Evolutionary conservation across 495 filamentous ascomycete species (phyloP).

Genomic region (Penicillium coffeae): DNA sequence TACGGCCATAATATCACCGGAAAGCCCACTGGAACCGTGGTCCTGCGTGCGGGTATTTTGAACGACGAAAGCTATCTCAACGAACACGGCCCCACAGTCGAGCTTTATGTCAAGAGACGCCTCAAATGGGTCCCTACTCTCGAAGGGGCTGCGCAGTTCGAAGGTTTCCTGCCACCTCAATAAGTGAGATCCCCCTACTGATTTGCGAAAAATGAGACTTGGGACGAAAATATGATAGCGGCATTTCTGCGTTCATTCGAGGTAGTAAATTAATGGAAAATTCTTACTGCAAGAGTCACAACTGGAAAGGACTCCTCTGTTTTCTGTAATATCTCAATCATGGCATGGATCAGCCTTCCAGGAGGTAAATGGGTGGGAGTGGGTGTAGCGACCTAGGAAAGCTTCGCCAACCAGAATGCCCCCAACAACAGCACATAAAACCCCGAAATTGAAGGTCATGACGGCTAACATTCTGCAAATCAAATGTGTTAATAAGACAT

Average conservation of each 20-base stretch:
- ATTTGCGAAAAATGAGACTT: too few relatives aligned
- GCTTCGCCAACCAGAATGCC: constrained; percentile 14
- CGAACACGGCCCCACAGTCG: constrained; percentile 21
- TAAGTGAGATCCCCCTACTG: too few relatives aligned
- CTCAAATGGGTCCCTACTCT: constrained; percentile 23
- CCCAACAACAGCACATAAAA: constrained; percentile 11
- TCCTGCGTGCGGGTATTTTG: constrained; percentile 37
- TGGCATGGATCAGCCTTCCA: constrained; percentile 13
- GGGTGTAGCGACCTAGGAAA: constrained; percentile 9
- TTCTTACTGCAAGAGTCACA: too few relatives aligned
- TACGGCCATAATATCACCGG: constrained; percentile 26
- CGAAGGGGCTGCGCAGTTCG: constrained; percentile 29
- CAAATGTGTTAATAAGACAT: not conserved
- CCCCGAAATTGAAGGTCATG: constrained; percentile 20
- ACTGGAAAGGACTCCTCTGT: too few relatives aligned
- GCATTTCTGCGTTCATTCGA: too few relatives aligned
- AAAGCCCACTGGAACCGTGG: constrained; percentile 9
- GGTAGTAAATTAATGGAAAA: too few relatives aligned
- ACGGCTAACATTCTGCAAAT: constrained; percentile 17
- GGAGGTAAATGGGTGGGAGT: not conserved
- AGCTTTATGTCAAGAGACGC: constrained; percentile 26
- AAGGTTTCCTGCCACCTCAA: not conserved
- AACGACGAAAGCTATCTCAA: constrained; percentile 24
- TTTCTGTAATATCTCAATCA: too few relatives aligned
- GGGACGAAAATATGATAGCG: too few relatives aligned